These are phyloP conservation scores for Theileria luwenshuni DNA, from an alignment of 169 alveolate genomes.

Conservation along the genomic window DNA sequence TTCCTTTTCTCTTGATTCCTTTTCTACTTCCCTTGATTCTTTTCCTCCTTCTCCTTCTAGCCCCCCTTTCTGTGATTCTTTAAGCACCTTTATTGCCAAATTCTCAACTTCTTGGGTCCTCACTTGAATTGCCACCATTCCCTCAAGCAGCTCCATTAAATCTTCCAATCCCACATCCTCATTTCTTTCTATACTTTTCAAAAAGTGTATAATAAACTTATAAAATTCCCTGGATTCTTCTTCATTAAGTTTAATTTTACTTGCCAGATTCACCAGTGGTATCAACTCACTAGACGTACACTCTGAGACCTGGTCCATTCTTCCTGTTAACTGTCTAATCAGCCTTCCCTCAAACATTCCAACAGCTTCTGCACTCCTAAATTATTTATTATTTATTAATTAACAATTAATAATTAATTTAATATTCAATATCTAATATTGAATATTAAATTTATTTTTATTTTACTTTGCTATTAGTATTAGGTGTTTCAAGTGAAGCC, in stretches of 20 bases:
- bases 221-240: slow-evolving; percentile 9
- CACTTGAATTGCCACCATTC: slow-evolving; percentile 19
- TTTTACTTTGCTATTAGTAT: slow-evolving; percentile 40
- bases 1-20: background rate
- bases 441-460: background rate
- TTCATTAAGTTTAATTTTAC: background rate
- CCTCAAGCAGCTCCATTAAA: slow-evolving; percentile 12
- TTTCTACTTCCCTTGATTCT: background rate
- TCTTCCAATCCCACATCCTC: slow-evolving; percentile 3
- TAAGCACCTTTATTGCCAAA: background rate
- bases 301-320: slow-evolving; percentile 26
- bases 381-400: background rate
- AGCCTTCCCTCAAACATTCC: slow-evolving; percentile 31
- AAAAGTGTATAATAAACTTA: background rate
- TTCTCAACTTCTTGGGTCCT: slow-evolving; percentile 17
- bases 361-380: slow-evolving; percentile 30
- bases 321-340: slow-evolving; percentile 2
- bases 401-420: background rate
- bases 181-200: background rate
- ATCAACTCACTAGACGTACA: slow-evolving; percentile 13
- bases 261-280: background rate
- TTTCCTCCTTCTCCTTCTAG: background rate
- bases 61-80: background rate
- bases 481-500: slow-evolving; percentile 50
- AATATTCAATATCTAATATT: slow-evolving; percentile 1